These are phyloP conservation scores for Eutrema japonicum DNA, from an alignment of 345 rosid genomes.

Conservation along the genomic window DNA sequence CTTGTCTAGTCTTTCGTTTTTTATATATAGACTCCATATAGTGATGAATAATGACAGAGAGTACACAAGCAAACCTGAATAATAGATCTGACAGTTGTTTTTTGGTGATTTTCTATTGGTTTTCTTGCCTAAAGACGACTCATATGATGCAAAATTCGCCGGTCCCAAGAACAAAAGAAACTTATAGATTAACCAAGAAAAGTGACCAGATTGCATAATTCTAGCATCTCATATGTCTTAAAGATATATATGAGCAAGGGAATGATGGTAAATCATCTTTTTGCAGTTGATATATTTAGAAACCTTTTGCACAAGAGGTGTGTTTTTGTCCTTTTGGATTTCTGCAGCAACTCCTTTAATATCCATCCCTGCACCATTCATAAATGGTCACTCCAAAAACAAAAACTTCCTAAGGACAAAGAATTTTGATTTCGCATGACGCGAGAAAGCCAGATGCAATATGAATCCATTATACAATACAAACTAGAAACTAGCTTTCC, in stretches of 20 bases:
- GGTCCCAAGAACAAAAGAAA: neutral
- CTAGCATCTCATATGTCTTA: conserved; percentile 2
- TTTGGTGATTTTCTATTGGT: conserved; percentile 43
- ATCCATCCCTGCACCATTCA: conserved; percentile 84
- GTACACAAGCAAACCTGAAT: conserved; percentile 67
- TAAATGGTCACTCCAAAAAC: conserved; percentile 42
- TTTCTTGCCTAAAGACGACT: conserved; percentile 9
- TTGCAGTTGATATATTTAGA: conserved; percentile 26
- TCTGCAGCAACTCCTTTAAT: conserved; percentile 85
- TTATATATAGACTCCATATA: neutral
- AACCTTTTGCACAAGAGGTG: conserved; percentile 87
- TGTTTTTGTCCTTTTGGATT: conserved; percentile 74
- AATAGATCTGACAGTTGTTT: conserved; percentile 63
- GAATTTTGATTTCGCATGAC: neutral
- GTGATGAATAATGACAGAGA: conserved; percentile 24
- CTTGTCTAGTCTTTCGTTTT: conserved; percentile 12
- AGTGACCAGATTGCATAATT: neutral
- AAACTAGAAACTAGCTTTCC: conserved; percentile 28
- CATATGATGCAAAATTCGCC: neutral
- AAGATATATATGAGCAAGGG: conserved; percentile 4
- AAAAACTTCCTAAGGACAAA: conserved; percentile 25
- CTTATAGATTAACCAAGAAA: neutral
- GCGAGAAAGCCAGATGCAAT: neutral
- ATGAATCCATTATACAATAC: conserved; percentile 4
- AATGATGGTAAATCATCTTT: conserved; percentile 12